Percentiles rank a stretch among this genome's conserved stretches.
Evolutionary conservation across 768 basidiomycete genomes (phyloP).

Genomic region (Trametes maxima): DNA sequence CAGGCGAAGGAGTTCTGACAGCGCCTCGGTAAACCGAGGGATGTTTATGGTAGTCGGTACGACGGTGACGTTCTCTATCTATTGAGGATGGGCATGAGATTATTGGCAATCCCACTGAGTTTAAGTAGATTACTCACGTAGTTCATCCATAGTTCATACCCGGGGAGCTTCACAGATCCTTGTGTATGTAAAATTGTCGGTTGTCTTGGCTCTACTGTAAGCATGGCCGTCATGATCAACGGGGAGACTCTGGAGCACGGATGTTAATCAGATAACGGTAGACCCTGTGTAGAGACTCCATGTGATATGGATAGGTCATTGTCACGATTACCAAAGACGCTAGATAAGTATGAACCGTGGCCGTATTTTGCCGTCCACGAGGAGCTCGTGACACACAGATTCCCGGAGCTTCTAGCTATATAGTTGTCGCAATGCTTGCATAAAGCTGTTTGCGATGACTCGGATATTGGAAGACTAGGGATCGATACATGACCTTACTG

Average conservation of each 20-base stretch:
- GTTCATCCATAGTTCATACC: slow-evolving; percentile 26
- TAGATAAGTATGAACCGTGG: too few relatives aligned
- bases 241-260: neutral
- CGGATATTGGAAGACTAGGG: neutral
- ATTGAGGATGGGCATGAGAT: too few relatives aligned
- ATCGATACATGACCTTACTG: slow-evolving; percentile 19
- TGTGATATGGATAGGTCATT: too few relatives aligned
- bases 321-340: too few relatives aligned
- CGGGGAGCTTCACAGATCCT: slow-evolving; percentile 11
- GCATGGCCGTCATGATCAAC: neutral
- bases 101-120: neutral
- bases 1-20: neutral
- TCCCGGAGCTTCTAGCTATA: too few relatives aligned
- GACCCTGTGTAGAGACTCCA: neutral
- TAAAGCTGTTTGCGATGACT: neutral
- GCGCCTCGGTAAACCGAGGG: neutral
- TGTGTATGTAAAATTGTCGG: neutral
- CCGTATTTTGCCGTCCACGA: too few relatives aligned
- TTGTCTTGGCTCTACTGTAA: neutral
- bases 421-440: too few relatives aligned
- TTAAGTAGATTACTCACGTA: slow-evolving; percentile 5
- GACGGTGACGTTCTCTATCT: slow-evolving; percentile 29
- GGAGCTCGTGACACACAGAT: too few relatives aligned
- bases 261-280: neutral
- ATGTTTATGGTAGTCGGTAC: slow-evolving; percentile 9